Base-by-base conservation (phyloP, 108 stramenopile species). In the Cyclotella distinguenda region DNA sequence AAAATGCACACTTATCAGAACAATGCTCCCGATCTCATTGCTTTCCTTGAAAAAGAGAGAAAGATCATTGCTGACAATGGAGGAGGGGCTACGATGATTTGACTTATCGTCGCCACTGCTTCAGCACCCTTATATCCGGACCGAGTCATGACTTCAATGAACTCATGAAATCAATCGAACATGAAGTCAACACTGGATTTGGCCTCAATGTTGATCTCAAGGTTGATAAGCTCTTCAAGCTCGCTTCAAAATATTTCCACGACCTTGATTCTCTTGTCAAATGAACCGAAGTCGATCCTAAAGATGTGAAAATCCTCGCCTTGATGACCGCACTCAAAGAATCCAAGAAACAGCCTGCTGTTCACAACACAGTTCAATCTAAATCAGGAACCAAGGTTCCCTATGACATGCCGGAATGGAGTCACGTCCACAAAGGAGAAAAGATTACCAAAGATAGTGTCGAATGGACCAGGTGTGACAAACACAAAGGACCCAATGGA, bases 61-160 rank as follows among this genome's bases (percentile, higher is more conserved):
- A 13, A 46, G 15, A 15, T 13, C 7, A 5, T 61, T 3, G 19
- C 27, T 8, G 21, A 10, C 5, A 61, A 61, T 40, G 60, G 60
- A 2, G 26, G 40, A n/a, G n/a, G n/a, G 6, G n/a, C 18, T 40
- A 19, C 25, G 45, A 61, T 23, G 34, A 55, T 4, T 31, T 35
- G 5, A 42, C 45, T 6, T 32, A 16, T 33, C 45, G 60, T 18
- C 26, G 45, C 3, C 40, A 61, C 18, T 7, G 26, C 3, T 47
- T 42, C n/a, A 32, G 45, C 4, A n/a, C 28, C 45, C 4, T 27
- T 61, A 9, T 5, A 25, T 46, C 60, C 31, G 60, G 60, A 7
- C 45, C 43, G 12, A 47, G 47, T 31, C 45, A 44, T 21, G 19
- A 31, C 3, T 61, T 61, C 45, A 61, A 61, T 36, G n/a, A 35